Base-by-base conservation (phyloP, 2,329 filamentous ascomycete genomes). In the Chaetoscypha palmicola region DNA sequence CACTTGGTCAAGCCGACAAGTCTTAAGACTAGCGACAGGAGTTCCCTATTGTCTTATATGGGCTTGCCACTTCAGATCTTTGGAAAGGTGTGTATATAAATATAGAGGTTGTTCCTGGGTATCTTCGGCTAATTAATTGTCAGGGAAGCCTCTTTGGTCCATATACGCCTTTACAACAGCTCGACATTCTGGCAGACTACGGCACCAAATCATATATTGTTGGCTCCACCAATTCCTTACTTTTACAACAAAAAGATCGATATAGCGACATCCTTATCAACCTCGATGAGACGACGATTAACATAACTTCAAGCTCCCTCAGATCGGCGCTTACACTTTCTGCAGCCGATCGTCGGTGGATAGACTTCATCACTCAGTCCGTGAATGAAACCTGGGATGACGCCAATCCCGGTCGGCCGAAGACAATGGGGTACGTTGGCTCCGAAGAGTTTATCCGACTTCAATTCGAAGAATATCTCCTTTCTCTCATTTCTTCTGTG, bases 371-470 rank as follows among this genome's bases (percentile, higher is more conserved):
- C 42, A 94, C 89, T 0, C 87, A 95, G 57, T 86, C 89, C 30
- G 87, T 98, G 17, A 86, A 92, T 58, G 89, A 97, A 52, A 96
- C 92, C 0, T 98, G 92, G 92, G 92, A 98, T 61, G 88, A 95
- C 32, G 71, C 80, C 3, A 91, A 97, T 58, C 92, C 92, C 0
- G 79, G 80, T 50, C 76, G 86, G 37, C 92, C 92, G n/a, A 96
- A 89, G 58, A 94, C 88, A 2, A 83, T 96, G 71, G 90, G 90
- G 22, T 98, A 96, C 59, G 81, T 88, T 28, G 92, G 92, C 22
- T 96, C 89, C 50, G 92, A 98, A 66, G 92, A 97, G 62, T 96
- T 96, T 59, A 98, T 98, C 56, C 80, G 92, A 22, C 78, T 96
- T 31, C 91, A 97, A 59, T 98, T 98, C 51, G 92, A 98, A 66